Evolutionary conservation across 331 rosid genomes (phyloP).

Genomic region (Acacia concinna): DNA sequence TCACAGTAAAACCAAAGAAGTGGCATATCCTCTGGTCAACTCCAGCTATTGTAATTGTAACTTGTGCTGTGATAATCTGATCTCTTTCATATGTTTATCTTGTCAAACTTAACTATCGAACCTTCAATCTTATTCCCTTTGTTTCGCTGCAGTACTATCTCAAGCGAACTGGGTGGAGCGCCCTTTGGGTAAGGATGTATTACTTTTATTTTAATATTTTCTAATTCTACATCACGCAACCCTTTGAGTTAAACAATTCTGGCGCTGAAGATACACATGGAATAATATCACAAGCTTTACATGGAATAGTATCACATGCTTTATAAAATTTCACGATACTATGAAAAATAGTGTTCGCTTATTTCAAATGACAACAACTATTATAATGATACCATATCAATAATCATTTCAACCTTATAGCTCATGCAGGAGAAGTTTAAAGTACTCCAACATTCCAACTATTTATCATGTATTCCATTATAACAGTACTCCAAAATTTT

Average conservation of each 20-base stretch:
- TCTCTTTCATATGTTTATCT: background rate
- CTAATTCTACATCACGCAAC: background rate
- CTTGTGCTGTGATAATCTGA: background rate
- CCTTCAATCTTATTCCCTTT: background rate
- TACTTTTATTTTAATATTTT: background rate
- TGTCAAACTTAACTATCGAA: background rate
- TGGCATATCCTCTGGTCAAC: background rate
- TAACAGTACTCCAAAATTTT: background rate
- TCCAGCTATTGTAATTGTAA: background rate
- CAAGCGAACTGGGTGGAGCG: conserved; percentile 80
- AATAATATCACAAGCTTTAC: background rate
- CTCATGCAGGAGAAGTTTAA: background rate
- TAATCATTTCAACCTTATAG: background rate
- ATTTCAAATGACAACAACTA: background rate
- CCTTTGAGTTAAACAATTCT: background rate
- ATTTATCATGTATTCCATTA: background rate
- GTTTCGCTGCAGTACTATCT: conserved; percentile 68
- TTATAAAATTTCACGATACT: background rate
- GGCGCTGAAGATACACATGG: background rate
- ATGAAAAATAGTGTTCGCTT: background rate
- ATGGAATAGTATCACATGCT: background rate
- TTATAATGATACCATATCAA: background rate
- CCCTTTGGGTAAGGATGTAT: conserved; percentile 77
- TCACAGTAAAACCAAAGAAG: conserved; percentile 4
- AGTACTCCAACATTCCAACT: too few species aligned